Base-by-base conservation (phyloP, 2,329 filamentous ascomycete genomes). In the Penicillium crustosum region DNA sequence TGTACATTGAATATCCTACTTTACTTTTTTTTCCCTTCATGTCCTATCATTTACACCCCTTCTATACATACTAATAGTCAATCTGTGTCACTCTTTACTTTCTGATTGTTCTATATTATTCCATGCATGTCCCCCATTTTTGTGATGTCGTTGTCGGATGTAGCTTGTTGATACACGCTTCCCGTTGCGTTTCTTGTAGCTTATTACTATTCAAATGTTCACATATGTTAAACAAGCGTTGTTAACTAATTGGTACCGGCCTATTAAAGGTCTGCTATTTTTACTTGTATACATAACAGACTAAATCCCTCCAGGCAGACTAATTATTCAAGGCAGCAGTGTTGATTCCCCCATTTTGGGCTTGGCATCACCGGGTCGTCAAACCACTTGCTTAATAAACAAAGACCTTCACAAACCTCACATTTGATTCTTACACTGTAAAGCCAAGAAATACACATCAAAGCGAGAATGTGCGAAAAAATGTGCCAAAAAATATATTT, bases 21-120 rank as follows among this genome's bases (percentile, higher is more conserved):
- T 39, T 25, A 29, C 49, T 44, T 36, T 60, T 36, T 60, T 35
- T 59, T 5, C 4, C 10, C 29, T 31, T 59, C 58, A 49, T 63
- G 59, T 62, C 49, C 51, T 44, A 62, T 66, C 55, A 23, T 61
- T 64, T 49, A 49, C 44, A 43, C 31, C 45, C 47, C 41, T 13
- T 53, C 59, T 39, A 55, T 58, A 64, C 57, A 65, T 65, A 65
- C 59, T 67, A 67, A 66, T 65, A 59, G 45, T 44, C 49, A 50
- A 56, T 38, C 48, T 27, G 25, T 59, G 49, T 35, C 59, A 44
- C 49, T 64, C 61, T 51, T 59, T 60, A 52, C 53, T 38, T 51
- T 47, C 33, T 58, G 56, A 59, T 25, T 54, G 54, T 61, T 55
- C 55, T 55, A 62, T 55, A 55, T 25, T 52, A 52, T 42, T 42